Conservation (phyloP, 2,329 filamentous ascomycete species). For the Arachnopeziza araneosa region DNA sequence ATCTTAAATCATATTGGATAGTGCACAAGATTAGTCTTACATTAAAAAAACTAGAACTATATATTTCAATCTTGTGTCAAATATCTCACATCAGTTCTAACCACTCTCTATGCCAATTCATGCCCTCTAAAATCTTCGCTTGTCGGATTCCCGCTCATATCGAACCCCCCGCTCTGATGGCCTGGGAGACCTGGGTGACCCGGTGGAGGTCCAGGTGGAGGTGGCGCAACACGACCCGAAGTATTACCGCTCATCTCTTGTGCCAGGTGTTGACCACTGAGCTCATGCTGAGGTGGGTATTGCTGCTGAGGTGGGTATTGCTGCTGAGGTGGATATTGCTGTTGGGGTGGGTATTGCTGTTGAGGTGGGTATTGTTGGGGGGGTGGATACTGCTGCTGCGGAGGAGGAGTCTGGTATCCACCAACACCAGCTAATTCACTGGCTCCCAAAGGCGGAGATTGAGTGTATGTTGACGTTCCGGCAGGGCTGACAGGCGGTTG, state of each 20-base stretch:
- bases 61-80: too few relatives aligned
- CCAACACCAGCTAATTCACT: not conserved
- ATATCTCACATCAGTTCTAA: too few relatives aligned
- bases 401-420: not conserved
- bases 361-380: not conserved
- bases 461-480: not conserved
- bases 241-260: slow-evolving; percentile 7
- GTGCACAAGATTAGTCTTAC: too few relatives aligned
- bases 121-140: slow-evolving; percentile 14
- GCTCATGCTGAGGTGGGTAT: not conserved
- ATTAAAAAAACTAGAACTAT: too few relatives aligned
- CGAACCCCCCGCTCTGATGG: not conserved
- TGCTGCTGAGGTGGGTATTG: not conserved
- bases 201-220: not conserved
- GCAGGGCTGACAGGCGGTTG: not conserved
- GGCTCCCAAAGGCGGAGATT: not conserved
- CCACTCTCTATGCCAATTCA: slow-evolving; percentile 10
- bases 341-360: not conserved
- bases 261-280: not conserved
- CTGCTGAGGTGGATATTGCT: not conserved
- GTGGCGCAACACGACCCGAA: not conserved
- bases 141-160: slow-evolving; percentile 19
- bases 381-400: not conserved
- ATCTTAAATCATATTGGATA: too few relatives aligned
- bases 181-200: too few relatives aligned